Percentiles rank a stretch among this genome's conserved stretches.
These are phyloP conservation scores for Petunia secreta DNA, from an alignment of 257 asterid species.

Conservation along the genomic window DNA sequence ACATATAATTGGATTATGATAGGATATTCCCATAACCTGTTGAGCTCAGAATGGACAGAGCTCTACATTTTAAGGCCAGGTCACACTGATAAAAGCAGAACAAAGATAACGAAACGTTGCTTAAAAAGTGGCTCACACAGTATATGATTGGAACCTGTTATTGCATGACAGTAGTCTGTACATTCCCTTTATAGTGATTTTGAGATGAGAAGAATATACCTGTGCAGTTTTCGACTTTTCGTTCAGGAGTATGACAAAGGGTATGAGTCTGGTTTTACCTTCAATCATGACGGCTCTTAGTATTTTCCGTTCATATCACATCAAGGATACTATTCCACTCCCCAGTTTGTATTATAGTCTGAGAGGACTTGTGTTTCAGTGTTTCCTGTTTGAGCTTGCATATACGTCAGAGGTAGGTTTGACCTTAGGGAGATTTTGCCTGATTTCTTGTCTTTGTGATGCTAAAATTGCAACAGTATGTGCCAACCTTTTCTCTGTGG, in stretches of 20 bases:
- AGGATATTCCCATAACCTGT: not conserved
- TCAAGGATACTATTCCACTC: not conserved
- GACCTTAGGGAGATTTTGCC: not conserved
- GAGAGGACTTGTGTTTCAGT: slow-evolving; percentile 10
- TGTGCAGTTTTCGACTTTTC: not conserved
- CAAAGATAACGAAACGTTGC: not conserved
- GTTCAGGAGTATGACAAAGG: not conserved
- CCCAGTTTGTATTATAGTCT: not conserved
- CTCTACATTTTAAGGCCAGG: not conserved
- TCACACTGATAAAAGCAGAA: not conserved
- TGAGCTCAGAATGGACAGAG: not conserved
- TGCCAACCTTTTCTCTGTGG: slow-evolving; percentile 17
- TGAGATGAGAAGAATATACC: not conserved
- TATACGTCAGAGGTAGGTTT: not conserved
- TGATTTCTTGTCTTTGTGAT: slow-evolving; percentile 16
- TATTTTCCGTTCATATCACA: not conserved
- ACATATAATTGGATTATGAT: not conserved
- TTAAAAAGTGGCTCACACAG: not conserved
- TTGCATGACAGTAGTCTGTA: not conserved
- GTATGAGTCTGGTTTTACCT: not conserved
- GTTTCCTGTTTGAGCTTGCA: not conserved
- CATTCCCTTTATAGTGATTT: slow-evolving; percentile 16
- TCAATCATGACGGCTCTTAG: not conserved
- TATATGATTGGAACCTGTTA: slow-evolving; percentile 8
- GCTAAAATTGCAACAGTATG: slow-evolving; percentile 16